Evolutionary conservation across 176 grass and related monocot genomes (phyloP), one percentile per base, ranked within the genome.

Genomic region (Carex pumila): DNA sequence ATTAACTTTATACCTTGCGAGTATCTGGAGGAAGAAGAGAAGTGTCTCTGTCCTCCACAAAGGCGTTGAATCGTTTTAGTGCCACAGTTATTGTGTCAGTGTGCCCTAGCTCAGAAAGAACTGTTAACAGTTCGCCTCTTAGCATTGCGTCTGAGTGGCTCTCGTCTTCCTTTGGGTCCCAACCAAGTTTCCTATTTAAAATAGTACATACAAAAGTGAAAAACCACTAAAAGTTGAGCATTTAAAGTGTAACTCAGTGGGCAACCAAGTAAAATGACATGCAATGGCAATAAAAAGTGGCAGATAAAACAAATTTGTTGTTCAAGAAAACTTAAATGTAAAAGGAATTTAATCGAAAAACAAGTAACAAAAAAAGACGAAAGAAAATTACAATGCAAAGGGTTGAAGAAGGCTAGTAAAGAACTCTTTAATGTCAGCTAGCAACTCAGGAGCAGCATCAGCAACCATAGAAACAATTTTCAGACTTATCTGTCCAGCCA

Each of bases 21-120:
- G 80, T 92, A 90, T 98, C 95, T 70, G 91, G 89, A 82, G 92
- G 91, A 65, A 98, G 89, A 7, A 98, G 89, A 30, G 79, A 21
- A 39, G 92, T 93, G 9, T 91, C 87, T 89, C 89, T 93, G 76
- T 98, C 91, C 87, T 87, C 89, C 62, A 95, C 5, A 81, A 90
- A 98, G 79, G 87, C 85, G 65, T 90, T 74, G 81, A 93, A 94
- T 64, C 95, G 88, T 62, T 67, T 82, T 4, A 87, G 79, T 47
- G 92, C 95, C 88, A 94, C 92, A 29, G 88, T 84, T 82, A 93
- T 88, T 18, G 92, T 98, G 81, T 66, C 12, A 61, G 88, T 81
- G 84, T 98, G 88, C 22, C 92, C 92, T 70, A 94, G 85, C 91
- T 93, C 69, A 5, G 88, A 86, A 5, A 94, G 91, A 81, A 86